phyloP scores from a whole-genome alignment of 2,329 filamentous ascomycete genomes.

The Aspergillus sp. region DNA sequence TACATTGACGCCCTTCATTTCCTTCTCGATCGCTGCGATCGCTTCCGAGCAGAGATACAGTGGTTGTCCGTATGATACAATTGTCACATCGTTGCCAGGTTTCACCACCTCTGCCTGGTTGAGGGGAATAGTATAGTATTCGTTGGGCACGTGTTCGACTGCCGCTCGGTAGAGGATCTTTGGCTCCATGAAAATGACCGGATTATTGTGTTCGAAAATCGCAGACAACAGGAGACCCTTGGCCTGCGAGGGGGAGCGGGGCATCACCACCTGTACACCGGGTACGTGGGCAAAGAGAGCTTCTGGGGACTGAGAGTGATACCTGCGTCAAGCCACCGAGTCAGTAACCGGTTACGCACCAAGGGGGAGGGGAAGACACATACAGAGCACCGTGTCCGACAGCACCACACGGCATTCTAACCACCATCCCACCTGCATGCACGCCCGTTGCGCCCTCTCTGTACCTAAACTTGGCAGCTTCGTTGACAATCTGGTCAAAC shows the following conservation, averaged over 20 bases:
- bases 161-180: conserved; percentile 90
- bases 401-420: conserved; percentile 84
- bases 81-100: conserved; percentile 71
- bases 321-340: conserved; percentile 28
- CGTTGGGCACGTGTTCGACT: conserved; percentile 82
- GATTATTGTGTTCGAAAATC: conserved; percentile 73
- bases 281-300: conserved; percentile 84
- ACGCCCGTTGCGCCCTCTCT: conserved; percentile 63
- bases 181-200: conserved; percentile 88
- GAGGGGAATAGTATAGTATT: conserved; percentile 75
- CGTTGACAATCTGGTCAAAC: conserved; percentile 91
- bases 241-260: conserved; percentile 78
- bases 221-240: conserved; percentile 78
- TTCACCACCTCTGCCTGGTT: conserved; percentile 82
- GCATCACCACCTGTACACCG: conserved; percentile 78
- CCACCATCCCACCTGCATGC: conserved; percentile 71
- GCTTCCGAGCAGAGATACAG: conserved; percentile 78
- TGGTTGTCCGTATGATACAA: conserved; percentile 86
- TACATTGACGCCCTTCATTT: conserved; percentile 64
- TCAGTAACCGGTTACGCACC: not conserved
- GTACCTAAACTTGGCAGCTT: conserved; percentile 84
- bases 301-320: conserved; percentile 89
- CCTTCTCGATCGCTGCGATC: conserved; percentile 69
- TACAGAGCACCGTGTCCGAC: conserved; percentile 82
- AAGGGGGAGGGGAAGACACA: conserved; percentile 8